Conservation (phyloP, 1,284 basidiomycete genomes). For the Coniferiporia sulphurascens region DNA sequence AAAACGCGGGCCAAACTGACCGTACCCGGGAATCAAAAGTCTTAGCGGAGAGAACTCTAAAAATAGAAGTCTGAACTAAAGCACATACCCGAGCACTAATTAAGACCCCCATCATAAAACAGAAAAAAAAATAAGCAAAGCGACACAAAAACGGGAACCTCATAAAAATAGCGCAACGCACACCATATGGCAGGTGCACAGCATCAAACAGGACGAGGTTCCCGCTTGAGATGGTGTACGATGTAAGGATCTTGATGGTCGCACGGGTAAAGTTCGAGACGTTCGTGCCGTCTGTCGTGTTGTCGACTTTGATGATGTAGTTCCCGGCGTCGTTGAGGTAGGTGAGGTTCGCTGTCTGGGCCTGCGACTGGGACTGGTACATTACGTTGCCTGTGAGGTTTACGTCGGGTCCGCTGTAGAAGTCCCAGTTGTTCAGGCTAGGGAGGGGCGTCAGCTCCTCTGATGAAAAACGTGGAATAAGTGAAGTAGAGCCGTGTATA, state of each 20-base stretch:
- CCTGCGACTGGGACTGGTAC: constrained; percentile 11
- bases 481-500: neutral
- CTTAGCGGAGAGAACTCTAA: neutral
- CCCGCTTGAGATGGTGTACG: constrained; percentile 10
- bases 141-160: neutral
- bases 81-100: constrained; percentile 14
- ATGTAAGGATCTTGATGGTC: constrained; percentile 14
- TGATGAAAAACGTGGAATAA: neutral
- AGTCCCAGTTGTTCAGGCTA: constrained; percentile 17
- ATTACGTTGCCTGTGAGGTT: constrained; percentile 18
- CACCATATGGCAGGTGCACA: constrained; percentile 16
- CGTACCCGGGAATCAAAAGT: neutral
- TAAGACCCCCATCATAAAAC: no score
- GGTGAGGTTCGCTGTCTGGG: constrained; percentile 11
- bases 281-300: constrained; percentile 15
- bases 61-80: neutral
- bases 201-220: constrained; percentile 19
- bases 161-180: neutral
- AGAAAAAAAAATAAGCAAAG: neutral
- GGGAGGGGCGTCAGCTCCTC: neutral
- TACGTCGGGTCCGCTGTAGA: constrained; percentile 15
- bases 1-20: constrained; percentile 38
- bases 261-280: constrained; percentile 12
- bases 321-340: constrained; percentile 16
- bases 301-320: constrained; percentile 19